Evolutionary conservation across 2,329 filamentous ascomycete species (phyloP).

Genomic region (Albophoma yamanashiensis): DNA sequence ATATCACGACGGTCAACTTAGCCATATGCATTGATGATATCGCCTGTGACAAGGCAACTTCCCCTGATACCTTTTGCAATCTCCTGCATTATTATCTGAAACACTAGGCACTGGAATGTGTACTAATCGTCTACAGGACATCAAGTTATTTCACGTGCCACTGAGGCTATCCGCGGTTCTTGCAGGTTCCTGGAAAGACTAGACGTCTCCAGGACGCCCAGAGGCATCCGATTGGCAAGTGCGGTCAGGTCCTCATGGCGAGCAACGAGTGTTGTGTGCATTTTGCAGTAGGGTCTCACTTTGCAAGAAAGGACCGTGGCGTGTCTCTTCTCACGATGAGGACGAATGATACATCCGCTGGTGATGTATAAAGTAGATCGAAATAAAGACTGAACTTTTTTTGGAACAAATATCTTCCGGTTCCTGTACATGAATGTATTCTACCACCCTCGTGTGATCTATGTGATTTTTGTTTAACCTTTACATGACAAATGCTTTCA

Average conservation of each 20-base stretch:
- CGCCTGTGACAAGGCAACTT: conserved; percentile 34
- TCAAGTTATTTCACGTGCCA: too few species aligned
- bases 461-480: neutral
- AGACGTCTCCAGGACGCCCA: neutral
- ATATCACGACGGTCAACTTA: conserved; percentile 39
- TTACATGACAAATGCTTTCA: neutral
- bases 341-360: neutral
- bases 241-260: neutral
- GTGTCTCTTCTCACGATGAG: neutral
- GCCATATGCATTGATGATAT: conserved; percentile 35
- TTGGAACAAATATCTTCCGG: neutral
- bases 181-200: neutral
- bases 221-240: neutral
- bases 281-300: neutral
- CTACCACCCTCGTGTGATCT: neutral
- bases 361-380: neutral
- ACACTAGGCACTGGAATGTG: neutral
- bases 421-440: neutral
- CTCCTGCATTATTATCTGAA: neutral
- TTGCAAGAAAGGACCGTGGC: neutral
- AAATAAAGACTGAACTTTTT: neutral
- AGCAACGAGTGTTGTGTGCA: neutral
- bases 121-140: conserved; percentile 2
- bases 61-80: conserved; percentile 12
- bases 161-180: neutral